phyloP scores from a whole-genome alignment of 805 yeast species.

The Wickerhamiella slavikovae region DNA sequence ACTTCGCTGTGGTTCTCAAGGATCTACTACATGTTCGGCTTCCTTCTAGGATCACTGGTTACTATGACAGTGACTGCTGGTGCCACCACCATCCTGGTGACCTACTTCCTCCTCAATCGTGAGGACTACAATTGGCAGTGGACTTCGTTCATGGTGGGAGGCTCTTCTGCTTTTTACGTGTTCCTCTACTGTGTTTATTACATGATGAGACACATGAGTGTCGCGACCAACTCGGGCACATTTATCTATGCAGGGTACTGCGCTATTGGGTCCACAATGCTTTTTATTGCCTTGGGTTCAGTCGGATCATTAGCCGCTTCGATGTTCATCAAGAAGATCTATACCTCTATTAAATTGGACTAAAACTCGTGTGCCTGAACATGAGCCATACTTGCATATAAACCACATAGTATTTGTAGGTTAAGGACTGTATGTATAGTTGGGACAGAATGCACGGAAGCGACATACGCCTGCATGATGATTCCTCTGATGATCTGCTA shows the following conservation, averaged over 20 bases:
- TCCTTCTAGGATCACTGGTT: conserved; percentile 71
- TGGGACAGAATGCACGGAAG: too few relatives aligned
- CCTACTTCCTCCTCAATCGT: conserved; percentile 66
- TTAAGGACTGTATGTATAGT: too few relatives aligned
- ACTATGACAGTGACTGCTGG: conserved; percentile 66
- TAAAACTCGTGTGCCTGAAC: conserved; percentile 17
- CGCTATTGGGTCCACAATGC: conserved; percentile 39
- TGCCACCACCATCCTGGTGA: conserved; percentile 57
- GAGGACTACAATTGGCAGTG: conserved; percentile 98
- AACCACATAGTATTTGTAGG: too few relatives aligned
- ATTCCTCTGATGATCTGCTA: too few relatives aligned
- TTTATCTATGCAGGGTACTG: conserved; percentile 75
- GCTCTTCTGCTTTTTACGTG: conserved; percentile 72
- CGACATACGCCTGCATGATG: too few relatives aligned
- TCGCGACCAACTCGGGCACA: conserved; percentile 57
- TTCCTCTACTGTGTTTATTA: conserved; percentile 59
- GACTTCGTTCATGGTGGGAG: conserved; percentile 73
- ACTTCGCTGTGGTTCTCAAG: conserved; percentile 85
- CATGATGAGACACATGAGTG: conserved; percentile 27
- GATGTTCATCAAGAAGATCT: conserved; percentile 58
- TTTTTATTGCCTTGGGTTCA: conserved; percentile 72
- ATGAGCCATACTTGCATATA: not conserved
- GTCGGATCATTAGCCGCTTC: conserved; percentile 64
- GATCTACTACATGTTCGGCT: conserved; percentile 94
- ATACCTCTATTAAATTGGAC: conserved; percentile 73